Conservation (phyloP, 768 basidiomycete species). For the Kwoniella shandongensis region DNA sequence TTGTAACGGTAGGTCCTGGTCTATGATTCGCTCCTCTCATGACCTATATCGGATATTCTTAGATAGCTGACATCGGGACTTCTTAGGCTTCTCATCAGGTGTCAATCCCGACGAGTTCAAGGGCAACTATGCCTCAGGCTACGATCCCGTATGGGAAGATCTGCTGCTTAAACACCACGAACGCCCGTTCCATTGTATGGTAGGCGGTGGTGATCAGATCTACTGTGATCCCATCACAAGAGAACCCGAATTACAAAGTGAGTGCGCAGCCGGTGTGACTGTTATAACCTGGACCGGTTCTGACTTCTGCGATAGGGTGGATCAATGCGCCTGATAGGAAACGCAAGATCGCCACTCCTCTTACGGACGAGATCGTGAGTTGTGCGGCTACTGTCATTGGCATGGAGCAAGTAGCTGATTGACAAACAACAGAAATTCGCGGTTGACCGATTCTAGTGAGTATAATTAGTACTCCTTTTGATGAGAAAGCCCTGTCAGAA, state of each 20-base stretch:
- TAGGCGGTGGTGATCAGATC: conserved; percentile 91
- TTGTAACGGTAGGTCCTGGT: conserved; percentile 48
- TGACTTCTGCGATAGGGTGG: conserved; percentile 61
- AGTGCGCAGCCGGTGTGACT: conserved; percentile 1
- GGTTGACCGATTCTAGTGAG: conserved; percentile 65
- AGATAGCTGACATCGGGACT: neutral
- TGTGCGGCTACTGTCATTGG: neutral
- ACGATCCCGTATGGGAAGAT: conserved; percentile 92
- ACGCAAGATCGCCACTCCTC: conserved; percentile 61
- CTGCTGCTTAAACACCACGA: conserved; percentile 77
- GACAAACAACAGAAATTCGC: conserved; percentile 55
- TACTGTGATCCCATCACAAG: conserved; percentile 69
- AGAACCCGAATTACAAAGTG: conserved; percentile 59
- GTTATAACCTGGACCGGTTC: neutral
- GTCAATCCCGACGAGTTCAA: conserved; percentile 82
- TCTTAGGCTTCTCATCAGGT: conserved; percentile 60
- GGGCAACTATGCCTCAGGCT: conserved; percentile 71
- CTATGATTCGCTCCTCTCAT: too few relatives aligned
- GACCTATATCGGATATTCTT: conserved; percentile 30
- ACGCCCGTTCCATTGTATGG: conserved; percentile 81
- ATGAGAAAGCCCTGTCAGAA: neutral
- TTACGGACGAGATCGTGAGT: conserved; percentile 68
- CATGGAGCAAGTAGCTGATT: neutral
- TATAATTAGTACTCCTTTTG: neutral
- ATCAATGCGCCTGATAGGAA: conserved; percentile 62